Evolutionary conservation across 2,329 filamentous ascomycete species (phyloP).

Genomic region (Penicillium digitatum): DNA sequence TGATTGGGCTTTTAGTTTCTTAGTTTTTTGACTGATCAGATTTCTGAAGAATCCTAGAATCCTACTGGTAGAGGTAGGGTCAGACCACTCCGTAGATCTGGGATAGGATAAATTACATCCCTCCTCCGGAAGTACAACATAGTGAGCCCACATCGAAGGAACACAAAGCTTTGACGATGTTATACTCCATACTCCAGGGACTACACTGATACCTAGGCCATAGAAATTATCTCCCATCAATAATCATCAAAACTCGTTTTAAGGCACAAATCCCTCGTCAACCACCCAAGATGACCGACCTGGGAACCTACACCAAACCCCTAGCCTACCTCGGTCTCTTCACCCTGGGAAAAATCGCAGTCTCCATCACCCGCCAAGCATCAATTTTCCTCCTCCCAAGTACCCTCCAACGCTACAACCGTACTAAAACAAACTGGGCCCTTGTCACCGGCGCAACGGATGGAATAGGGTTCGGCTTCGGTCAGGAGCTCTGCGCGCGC

Average conservation of each 20-base stretch:
- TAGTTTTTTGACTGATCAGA: not conserved
- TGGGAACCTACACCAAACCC: conserved; percentile 8
- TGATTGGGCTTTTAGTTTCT: not conserved
- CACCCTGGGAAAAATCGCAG: conserved; percentile 10
- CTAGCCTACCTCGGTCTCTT: conserved; percentile 17
- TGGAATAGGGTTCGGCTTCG: conserved; percentile 53
- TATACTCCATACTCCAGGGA: too few species aligned
- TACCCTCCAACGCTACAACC: conserved; percentile 18
- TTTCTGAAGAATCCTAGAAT: not conserved
- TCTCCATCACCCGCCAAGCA: conserved; percentile 16
- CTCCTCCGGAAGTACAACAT: too few species aligned
- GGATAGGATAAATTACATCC: not conserved
- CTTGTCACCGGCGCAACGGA: conserved; percentile 51
- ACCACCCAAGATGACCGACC: not conserved
- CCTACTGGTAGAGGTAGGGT: not conserved
- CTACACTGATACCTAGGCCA: too few species aligned
- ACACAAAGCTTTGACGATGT: too few species aligned
- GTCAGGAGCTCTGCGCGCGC: conserved; percentile 48
- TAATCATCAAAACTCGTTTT: too few species aligned
- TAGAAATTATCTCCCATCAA: too few species aligned
- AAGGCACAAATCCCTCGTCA: not conserved
- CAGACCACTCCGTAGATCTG: not conserved
- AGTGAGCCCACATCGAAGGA: too few species aligned
- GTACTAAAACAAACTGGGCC: conserved; percentile 17
- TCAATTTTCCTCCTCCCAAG: conserved; percentile 16